phyloP scores from a whole-genome alignment of 768 basidiomycete species.

The Leccinum olivaceopallidum region DNA sequence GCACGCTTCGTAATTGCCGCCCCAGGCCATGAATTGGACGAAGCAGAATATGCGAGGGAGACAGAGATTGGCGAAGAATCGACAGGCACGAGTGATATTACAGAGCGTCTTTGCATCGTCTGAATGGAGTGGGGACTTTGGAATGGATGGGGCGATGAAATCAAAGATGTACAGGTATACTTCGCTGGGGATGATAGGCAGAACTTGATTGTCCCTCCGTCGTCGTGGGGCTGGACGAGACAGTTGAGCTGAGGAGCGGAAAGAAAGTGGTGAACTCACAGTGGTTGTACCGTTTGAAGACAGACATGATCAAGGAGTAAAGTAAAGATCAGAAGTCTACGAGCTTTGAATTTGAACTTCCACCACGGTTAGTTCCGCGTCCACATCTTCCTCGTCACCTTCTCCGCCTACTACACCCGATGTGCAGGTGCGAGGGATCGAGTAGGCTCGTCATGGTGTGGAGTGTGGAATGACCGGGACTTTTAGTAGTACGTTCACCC shows the following conservation, averaged over 20 bases:
- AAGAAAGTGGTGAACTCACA: background rate
- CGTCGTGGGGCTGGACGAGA: no score
- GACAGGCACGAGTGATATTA: background rate
- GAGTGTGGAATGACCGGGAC: no score
- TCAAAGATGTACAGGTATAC: background rate
- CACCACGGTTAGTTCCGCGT: no score
- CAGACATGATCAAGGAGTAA: background rate
- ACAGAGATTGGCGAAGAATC: background rate
- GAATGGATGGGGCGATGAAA: background rate
- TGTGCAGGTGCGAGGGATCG: no score
- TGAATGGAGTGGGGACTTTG: background rate
- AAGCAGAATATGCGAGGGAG: background rate
- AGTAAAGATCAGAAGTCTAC: conserved; percentile 26
- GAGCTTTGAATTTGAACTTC: conserved; percentile 35
- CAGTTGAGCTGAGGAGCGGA: background rate
- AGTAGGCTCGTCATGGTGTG: no score
- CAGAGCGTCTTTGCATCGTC: background rate
- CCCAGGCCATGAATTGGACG: no score
- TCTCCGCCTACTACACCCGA: no score
- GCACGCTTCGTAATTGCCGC: no score
- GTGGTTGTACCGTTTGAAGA: background rate
- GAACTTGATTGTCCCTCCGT: background rate
- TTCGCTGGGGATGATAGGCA: background rate
- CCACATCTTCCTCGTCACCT: no score
- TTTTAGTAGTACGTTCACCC: no score